Evolutionary conservation across 768 basidiomycete genomes (phyloP), one percentile per base, ranked within the genome.

Genomic region (Daedaleopsis nitida): DNA sequence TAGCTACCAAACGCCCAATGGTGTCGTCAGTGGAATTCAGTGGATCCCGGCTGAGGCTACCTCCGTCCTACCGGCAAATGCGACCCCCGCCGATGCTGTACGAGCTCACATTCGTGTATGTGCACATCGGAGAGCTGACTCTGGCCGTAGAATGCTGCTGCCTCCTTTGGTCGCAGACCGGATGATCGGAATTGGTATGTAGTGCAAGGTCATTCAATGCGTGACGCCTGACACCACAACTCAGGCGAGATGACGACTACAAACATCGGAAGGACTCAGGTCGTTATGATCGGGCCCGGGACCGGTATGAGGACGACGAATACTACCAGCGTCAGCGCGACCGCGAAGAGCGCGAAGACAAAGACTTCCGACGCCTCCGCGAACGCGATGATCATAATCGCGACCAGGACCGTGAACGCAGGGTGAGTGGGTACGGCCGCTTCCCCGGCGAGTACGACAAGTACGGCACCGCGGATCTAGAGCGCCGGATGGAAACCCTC

Each of bases 41-140:
- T 83, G 81, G 74, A 83, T 91, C 27, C 88, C 89, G 19, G 84
- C 82, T n/a, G 90, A 92, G 66, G 79, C 86, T 1, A 87, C 86
- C 0, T 76, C 81, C 45, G 79, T 86, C 48, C 65, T 86, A 50
- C 90, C 89, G 43, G 52, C 74, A 12, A 87, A 85, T 5, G 86
- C 86, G 27, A 81, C 78, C 55, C 85, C 85, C 10, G 88, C 87
- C 5, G 81, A 74, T 66, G 70, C 78, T 50, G 89, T 87, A 57
- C 27, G 27, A 32, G 27, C 27, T 32, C 27, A 68, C 80, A 72
- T 39, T 42, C 39, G 49, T 12, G 5, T 3, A 32, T 19, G 13
- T 38, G 19, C 23, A 51, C 12, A n/a, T n/a, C 12, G 14, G 52
- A 52, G 9, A n/a, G 16, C 32, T 19, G 23, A 3, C 3, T 43